These are phyloP conservation scores for Flaveria linearis DNA, from an alignment of 129 eudicot genomes.

Conservation along the genomic window DNA sequence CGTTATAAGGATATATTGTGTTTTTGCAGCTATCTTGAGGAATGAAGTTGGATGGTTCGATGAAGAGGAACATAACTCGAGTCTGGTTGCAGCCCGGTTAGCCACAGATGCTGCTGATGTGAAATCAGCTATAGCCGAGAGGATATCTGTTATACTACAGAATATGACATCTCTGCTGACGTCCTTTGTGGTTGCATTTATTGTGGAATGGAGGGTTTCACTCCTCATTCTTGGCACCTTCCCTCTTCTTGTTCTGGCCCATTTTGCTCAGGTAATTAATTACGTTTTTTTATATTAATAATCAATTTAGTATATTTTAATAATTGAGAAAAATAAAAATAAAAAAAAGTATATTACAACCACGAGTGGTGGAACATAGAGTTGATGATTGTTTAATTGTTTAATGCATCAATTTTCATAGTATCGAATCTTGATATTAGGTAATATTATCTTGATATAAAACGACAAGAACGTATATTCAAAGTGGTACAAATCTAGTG, in stretches of 20 bases:
- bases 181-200: conserved; percentile 95
- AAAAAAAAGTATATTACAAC: conserved; percentile 6
- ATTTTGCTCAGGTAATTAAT: conserved; percentile 86
- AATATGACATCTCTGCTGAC: conserved; percentile 98
- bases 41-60: conserved; percentile 99
- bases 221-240: conserved; percentile 89
- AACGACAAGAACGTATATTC: conserved; percentile 51
- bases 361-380: conserved; percentile 18
- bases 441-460: conserved; percentile 37
- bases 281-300: background rate
- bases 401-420: conserved; percentile 24
- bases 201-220: conserved; percentile 97
- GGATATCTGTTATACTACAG: conserved; percentile 94
- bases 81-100: conserved; percentile 85
- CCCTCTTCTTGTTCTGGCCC: conserved; percentile 95
- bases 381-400: conserved; percentile 19
- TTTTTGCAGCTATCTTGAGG: conserved; percentile 76
- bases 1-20: too few species aligned
- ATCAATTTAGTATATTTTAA: background rate
- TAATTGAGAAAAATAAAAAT: background rate
- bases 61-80: conserved; percentile 97
- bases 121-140: conserved; percentile 94
- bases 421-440: conserved; percentile 47
- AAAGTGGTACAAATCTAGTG: conserved; percentile 40
- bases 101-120: conserved; percentile 98